phyloP scores from a whole-genome alignment of 2,329 filamentous ascomycete species.

The Aaosphaeria arxii region DNA sequence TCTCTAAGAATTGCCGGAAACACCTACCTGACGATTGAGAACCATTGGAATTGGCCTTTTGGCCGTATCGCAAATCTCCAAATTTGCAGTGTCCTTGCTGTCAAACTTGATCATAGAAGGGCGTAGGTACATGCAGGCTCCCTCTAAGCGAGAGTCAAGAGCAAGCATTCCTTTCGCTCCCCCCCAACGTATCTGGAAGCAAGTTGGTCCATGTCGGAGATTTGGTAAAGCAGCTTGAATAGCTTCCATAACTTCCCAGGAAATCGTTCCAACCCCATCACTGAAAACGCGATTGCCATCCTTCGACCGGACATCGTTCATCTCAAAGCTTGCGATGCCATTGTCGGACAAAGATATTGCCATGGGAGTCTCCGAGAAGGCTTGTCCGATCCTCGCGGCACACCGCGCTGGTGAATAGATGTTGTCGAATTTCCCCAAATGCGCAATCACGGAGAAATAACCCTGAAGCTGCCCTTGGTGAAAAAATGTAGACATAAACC shows the following conservation, averaged over 20 bases:
- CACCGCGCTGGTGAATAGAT: slow-evolving; percentile 57
- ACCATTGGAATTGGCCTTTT: slow-evolving; percentile 49
- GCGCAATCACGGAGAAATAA: slow-evolving; percentile 57
- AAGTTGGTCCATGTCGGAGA: slow-evolving; percentile 41
- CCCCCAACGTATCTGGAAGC: slow-evolving; percentile 71
- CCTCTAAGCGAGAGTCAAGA: slow-evolving; percentile 60
- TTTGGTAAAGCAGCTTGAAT: slow-evolving; percentile 39
- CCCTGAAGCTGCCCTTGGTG: slow-evolving; percentile 42
- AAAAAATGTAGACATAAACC: slow-evolving; percentile 33
- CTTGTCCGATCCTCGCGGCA: slow-evolving; percentile 61
- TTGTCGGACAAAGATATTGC: slow-evolving; percentile 42
- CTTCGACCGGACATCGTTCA: slow-evolving; percentile 49
- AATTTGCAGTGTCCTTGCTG: slow-evolving; percentile 46
- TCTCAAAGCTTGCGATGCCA: slow-evolving; percentile 26
- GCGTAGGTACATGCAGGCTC: slow-evolving; percentile 59
- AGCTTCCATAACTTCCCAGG: slow-evolving; percentile 44
- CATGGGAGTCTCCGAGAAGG: slow-evolving; percentile 71
- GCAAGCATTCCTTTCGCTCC: slow-evolving; percentile 79
- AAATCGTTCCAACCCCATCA: slow-evolving; percentile 74
- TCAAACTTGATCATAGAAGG: slow-evolving; percentile 78
- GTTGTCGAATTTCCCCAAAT: slow-evolving; percentile 38
- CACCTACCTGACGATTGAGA: slow-evolving; percentile 40
- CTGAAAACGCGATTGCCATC: slow-evolving; percentile 59
- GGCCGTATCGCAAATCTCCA: slow-evolving; percentile 71
- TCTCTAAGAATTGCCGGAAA: not conserved